Evolutionary conservation across 306 rosid genomes (phyloP), one percentile per base, ranked within the genome.

Genomic region (Neltuma alba): DNA sequence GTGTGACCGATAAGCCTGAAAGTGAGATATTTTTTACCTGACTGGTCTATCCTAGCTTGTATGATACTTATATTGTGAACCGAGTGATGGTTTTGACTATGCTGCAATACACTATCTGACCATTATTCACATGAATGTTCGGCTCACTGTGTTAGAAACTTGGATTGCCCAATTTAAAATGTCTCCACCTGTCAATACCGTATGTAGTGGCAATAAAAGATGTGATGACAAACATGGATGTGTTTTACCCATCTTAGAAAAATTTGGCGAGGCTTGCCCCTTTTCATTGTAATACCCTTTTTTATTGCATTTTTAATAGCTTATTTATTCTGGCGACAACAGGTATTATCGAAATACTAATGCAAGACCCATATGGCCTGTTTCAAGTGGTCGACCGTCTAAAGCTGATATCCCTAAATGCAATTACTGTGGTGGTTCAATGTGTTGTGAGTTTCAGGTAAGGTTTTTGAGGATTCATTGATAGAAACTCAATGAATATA

Each of bases 341-440:
- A 93, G 98, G 88, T 93, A 93, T 66, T 89, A 89, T 72, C 86
- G 92, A 82, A 76, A 74, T 71, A 54, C 82, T 16, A 79, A 82
- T 38, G 84, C 91, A 9, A 89, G 76, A 82, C 94, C 94, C 34
- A 50, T 93, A 8, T 91, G 98, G 97, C 93, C 92, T 7, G 61
- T 83, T 79, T 76, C 89, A 48, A 88, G 95, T 45, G 97, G 98
- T 62, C 87, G 84, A 74, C 95, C 97, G 61, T 91, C 94, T 0
- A 83, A 78, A 54, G 88, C 66, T 30, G 93, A 87, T 38, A 89
- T 84, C 69, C 85, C 85, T 21, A 76, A 28, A 27, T 84, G 87
- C 69, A 65, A 41, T 40, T 77, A 80, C 80, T 86, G 84, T 14
- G 57, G 80, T 44, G 87, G 84, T 37, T 69, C 68, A 31, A 16